A percentile compares a stretch with the other conserved stretches of the same genome.
Conservation (phyloP, 2,329 filamentous ascomycete genomes). For the Xylariaceae sp. region DNA sequence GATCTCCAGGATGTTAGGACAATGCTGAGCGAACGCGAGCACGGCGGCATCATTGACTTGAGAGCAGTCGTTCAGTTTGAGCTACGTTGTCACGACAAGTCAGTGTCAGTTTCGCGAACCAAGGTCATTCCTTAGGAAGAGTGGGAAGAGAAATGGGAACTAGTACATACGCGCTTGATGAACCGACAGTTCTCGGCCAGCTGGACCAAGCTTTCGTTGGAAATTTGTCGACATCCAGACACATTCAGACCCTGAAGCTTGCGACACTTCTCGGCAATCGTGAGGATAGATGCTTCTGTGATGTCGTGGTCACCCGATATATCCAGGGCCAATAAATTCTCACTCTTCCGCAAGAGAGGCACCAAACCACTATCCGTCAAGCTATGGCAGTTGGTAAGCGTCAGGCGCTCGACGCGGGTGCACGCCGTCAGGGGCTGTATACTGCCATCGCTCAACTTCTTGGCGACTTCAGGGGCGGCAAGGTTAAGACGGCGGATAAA, state of each 20-base stretch:
- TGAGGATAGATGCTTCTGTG: constrained; percentile 27
- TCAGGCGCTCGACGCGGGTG: constrained; percentile 87
- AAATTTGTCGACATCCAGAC: constrained; percentile 76
- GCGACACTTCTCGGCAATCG: constrained; percentile 78
- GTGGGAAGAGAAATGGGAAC: neutral
- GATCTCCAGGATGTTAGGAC: constrained; percentile 91
- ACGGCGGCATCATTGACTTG: constrained; percentile 80
- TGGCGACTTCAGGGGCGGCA: constrained; percentile 62
- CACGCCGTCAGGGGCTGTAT: constrained; percentile 75
- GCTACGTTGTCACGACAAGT: constrained; percentile 46
- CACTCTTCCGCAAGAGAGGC: constrained; percentile 71
- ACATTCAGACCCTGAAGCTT: constrained; percentile 90
- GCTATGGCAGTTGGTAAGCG: constrained; percentile 80
- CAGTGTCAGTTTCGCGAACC: constrained; percentile 24
- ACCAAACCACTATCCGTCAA: constrained; percentile 81
- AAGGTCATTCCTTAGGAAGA: neutral
- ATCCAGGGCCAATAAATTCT: constrained; percentile 80
- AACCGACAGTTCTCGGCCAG: constrained; percentile 79
- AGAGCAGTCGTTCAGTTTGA: constrained; percentile 91
- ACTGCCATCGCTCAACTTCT: constrained; percentile 81
- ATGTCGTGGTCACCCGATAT: constrained; percentile 72
- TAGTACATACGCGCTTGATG: constrained; percentile 68
- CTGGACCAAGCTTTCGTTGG: constrained; percentile 75
- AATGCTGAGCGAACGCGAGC: constrained; percentile 78
- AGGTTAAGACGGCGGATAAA: constrained; percentile 91